phyloP scores from a whole-genome alignment of 495 filamentous ascomycete genomes.

The Neurospora hispaniola region DNA sequence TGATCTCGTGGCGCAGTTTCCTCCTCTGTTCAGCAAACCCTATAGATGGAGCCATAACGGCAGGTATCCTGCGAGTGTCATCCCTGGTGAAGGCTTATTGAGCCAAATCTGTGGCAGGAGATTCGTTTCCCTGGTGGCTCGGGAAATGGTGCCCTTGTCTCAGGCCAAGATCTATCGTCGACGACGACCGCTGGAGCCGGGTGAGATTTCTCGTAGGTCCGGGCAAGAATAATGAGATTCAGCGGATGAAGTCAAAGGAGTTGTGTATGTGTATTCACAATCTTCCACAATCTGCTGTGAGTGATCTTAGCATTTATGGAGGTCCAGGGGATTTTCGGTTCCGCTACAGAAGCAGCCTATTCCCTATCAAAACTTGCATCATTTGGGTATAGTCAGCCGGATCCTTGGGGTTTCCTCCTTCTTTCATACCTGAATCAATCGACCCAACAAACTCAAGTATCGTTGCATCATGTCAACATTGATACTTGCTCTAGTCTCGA shows the following conservation, averaged over 20 bases:
- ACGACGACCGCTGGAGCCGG: too few relatives aligned
- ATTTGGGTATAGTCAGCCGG: too few relatives aligned
- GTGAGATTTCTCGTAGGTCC: too few relatives aligned
- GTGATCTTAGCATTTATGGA: neutral
- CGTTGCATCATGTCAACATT: too few relatives aligned
- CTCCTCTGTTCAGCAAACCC: neutral
- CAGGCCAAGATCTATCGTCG: too few relatives aligned
- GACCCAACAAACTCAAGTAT: too few relatives aligned
- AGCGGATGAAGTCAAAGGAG: neutral
- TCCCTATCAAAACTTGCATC: neutral
- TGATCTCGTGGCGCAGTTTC: neutral
- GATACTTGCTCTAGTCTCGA: neutral
- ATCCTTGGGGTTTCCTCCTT: too few relatives aligned
- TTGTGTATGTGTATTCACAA: too few relatives aligned
- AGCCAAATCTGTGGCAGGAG: neutral
- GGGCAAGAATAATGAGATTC: neutral
- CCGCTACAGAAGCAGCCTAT: neutral
- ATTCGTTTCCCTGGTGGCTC: neutral
- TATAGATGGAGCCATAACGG: neutral
- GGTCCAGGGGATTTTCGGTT: neutral
- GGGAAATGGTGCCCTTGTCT: neutral
- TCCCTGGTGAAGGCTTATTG: neutral
- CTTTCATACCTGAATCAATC: too few relatives aligned
- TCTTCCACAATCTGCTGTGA: too few relatives aligned
- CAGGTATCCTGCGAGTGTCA: neutral